phyloP scores from a whole-genome alignment of 2,329 filamentous ascomycete genomes.

The Onygenales sp. region DNA sequence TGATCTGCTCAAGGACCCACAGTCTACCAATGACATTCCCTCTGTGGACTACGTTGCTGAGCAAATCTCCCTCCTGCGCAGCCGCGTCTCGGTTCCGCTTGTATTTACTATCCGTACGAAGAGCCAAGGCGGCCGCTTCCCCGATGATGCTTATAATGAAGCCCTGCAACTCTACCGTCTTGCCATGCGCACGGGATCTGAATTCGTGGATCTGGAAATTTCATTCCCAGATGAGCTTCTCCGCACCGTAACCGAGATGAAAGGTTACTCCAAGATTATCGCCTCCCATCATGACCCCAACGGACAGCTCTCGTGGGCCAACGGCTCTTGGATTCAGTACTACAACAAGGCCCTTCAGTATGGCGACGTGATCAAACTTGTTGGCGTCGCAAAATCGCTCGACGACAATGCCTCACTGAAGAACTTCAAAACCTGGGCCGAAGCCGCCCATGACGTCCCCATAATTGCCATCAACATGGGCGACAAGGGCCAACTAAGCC shows the following conservation, averaged over 20 bases:
- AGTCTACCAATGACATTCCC: slow-evolving; percentile 47
- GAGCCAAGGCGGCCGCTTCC: slow-evolving; percentile 80
- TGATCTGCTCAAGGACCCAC: slow-evolving; percentile 71
- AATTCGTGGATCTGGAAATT: slow-evolving; percentile 91
- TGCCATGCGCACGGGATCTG: slow-evolving; percentile 73
- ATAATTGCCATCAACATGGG: slow-evolving; percentile 97
- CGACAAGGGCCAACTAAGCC: slow-evolving; percentile 71
- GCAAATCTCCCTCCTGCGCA: slow-evolving; percentile 71
- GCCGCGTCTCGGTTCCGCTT: slow-evolving; percentile 62
- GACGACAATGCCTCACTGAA: slow-evolving; percentile 82
- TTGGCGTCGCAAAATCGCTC: slow-evolving; percentile 65
- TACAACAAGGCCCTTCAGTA: slow-evolving; percentile 87
- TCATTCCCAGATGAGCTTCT: slow-evolving; percentile 71
- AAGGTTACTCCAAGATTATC: slow-evolving; percentile 72
- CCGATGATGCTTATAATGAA: slow-evolving; percentile 62
- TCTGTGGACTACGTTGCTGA: slow-evolving; percentile 67
- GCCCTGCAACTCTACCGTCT: slow-evolving; percentile 66
- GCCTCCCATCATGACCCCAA: slow-evolving; percentile 89
- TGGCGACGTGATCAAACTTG: slow-evolving; percentile 89
- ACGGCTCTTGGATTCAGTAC: slow-evolving; percentile 81
- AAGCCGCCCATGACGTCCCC: slow-evolving; percentile 63
- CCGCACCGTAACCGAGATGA: slow-evolving; percentile 55
- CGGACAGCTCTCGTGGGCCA: slow-evolving; percentile 72
- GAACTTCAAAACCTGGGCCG: slow-evolving; percentile 70
- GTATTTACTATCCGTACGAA: slow-evolving; percentile 87